Evolutionary conservation across 768 basidiomycete species (phyloP), one percentile per base, ranked within the genome.

Genomic region (Mycena leptocephala): DNA sequence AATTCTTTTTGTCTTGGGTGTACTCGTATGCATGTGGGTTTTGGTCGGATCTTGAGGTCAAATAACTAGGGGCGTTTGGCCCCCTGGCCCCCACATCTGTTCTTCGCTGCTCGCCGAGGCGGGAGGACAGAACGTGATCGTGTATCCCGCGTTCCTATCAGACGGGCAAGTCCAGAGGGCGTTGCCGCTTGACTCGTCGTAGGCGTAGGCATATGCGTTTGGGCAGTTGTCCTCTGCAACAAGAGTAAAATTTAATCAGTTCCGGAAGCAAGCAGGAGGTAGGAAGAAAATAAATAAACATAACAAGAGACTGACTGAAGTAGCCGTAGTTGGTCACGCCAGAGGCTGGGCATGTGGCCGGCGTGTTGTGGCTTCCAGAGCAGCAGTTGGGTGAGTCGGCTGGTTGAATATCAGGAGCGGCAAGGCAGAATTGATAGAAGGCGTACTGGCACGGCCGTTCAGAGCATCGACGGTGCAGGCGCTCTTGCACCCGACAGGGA

Each of bases 321-420:
- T n/a, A n/a, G n/a, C n/a, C n/a, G n/a, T n/a, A n/a, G n/a, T n/a
- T n/a, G n/a, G n/a, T n/a, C n/a, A n/a, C n/a, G n/a, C n/a, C n/a
- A n/a, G n/a, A n/a, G n/a, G n/a, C 10, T 13, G 74, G 74, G 74
- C 74, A 75, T 16, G 74, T 75, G 6, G 66, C 59, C 13, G 74
- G 67, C 18, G 67, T 70, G 51, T 64, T 30, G 67, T 67, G 64
- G 43, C 20, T 41, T 32, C 74, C 74, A 28, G 48, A 41, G 74
- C 74, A 75, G 74, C 74, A 75, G 53, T 75, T 75, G 28, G 74
- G 74, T 11, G 73, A 74, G 65, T 74, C 32, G 66, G 33, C 73
- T 74, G 3, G 37, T 62, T 56, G 62, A 33, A 56, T 33, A 30
- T 65, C 28, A 55, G 35, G 35, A 26, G 46, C 39, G 53, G n/a